These are phyloP conservation scores for Arthrinium puccinioides DNA, from an alignment of 2,329 filamentous ascomycete genomes.

Conservation along the genomic window DNA sequence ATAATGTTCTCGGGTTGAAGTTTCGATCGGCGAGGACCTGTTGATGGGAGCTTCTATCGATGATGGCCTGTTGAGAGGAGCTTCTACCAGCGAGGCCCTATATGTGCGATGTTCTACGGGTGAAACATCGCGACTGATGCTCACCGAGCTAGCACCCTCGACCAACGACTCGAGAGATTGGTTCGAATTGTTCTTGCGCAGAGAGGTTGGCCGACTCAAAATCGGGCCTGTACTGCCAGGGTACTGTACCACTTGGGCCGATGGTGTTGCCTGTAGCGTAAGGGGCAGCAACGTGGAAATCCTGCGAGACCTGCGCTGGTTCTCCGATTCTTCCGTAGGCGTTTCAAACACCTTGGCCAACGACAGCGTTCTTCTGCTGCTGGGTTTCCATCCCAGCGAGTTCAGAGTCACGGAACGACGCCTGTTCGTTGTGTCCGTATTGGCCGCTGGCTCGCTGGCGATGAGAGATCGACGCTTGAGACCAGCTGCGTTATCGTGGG, in stretches of 20 bases:
- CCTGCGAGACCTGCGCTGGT: slow-evolving; percentile 1
- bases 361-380: slow-evolving; percentile 2
- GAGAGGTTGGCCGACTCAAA: no score
- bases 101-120: no score
- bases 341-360: background rate
- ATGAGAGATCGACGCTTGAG: slow-evolving; percentile 5
- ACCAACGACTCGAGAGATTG: no score
- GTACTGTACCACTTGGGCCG: slow-evolving; percentile 4
- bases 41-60: no score
- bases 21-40: no score
- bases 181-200: no score
- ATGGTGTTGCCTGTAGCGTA: background rate
- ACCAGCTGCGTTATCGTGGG: slow-evolving; percentile 1
- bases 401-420: slow-evolving; percentile 5
- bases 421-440: background rate
- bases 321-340: background rate
- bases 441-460: background rate
- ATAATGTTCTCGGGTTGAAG: no score
- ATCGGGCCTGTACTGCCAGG: slow-evolving; percentile 4
- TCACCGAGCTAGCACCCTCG: no score
- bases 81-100: no score
- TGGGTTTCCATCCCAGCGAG: background rate
- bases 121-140: no score
- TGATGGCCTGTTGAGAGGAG: no score
- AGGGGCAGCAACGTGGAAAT: slow-evolving; percentile 1